These are phyloP conservation scores for Suillus brevipes DNA, from an alignment of 768 basidiomycete genomes.

Conservation along the genomic window DNA sequence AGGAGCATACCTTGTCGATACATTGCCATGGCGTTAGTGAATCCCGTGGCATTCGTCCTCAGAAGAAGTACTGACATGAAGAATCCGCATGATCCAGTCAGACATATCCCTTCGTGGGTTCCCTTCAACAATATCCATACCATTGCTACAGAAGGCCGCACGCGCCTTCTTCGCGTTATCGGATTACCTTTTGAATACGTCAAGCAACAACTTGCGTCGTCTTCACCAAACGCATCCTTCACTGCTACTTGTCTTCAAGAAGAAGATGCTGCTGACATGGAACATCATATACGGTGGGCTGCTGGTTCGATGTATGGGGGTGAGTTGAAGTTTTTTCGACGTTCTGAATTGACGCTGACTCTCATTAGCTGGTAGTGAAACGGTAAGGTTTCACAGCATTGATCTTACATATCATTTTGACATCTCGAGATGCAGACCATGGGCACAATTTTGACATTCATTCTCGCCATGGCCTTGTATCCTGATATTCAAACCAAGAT, in stretches of 20 bases:
- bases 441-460: slow-evolving; percentile 6
- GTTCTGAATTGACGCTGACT: background rate
- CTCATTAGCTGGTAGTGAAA: slow-evolving; percentile 5
- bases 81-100: slow-evolving; percentile 16
- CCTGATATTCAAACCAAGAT: slow-evolving; percentile 1
- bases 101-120: slow-evolving; percentile 19
- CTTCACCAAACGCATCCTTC: slow-evolving; percentile 1
- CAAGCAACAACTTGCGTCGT: background rate
- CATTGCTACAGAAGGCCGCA: background rate
- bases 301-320: slow-evolving; percentile 14
- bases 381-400: background rate
- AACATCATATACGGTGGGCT: slow-evolving; percentile 9
- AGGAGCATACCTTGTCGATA: slow-evolving; percentile 9
- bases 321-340: background rate
- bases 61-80: background rate
- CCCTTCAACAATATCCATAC: slow-evolving; percentile 15
- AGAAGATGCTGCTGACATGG: background rate
- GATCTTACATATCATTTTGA: background rate
- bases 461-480: slow-evolving; percentile 8
- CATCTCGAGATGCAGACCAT: slow-evolving; percentile 4
- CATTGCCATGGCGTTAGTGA: slow-evolving; percentile 7
- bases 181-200: slow-evolving; percentile 9
- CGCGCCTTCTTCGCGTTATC: background rate
- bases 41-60: background rate
- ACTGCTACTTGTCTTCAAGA: background rate